A percentile compares a stretch with the other conserved stretches of the same genome.
phyloP scores from a whole-genome alignment of 345 rosid genomes.

The Eucalyptus virginea region DNA sequence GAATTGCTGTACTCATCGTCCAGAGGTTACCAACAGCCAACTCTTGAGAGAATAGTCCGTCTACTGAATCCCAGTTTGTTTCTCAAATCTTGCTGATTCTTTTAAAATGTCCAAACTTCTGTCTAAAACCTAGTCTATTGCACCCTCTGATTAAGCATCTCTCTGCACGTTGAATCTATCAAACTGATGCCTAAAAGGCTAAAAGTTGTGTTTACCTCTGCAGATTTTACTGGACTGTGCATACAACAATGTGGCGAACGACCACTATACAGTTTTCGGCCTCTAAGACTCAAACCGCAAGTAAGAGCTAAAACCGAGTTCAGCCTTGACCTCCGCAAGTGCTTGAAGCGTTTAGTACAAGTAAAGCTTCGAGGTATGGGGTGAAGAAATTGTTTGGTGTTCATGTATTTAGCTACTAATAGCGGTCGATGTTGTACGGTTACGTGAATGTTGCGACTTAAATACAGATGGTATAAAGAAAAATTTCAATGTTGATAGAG shows the following conservation, averaged over 20 bases:
- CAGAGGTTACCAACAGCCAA: not conserved
- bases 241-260: constrained; percentile 62
- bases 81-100: not conserved
- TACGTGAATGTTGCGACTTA: not conserved
- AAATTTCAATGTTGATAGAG: not conserved
- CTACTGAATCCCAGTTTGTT: not conserved
- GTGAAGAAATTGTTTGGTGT: not conserved
- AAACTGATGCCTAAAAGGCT: not conserved
- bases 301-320: not conserved
- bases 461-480: not conserved
- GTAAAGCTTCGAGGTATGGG: not conserved
- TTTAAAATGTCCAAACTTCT: not conserved
- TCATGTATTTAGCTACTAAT: not conserved
- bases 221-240: constrained; percentile 63
- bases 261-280: constrained; percentile 56
- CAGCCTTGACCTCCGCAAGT: not conserved
- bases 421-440: not conserved
- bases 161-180: not conserved
- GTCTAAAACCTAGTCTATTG: not conserved
- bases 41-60: not conserved
- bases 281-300: constrained; percentile 17
- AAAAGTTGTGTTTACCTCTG: not conserved
- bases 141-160: not conserved
- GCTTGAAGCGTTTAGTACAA: not conserved
- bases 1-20: not conserved